These are phyloP conservation scores for Fraxinus pennsylvanica DNA, from an alignment of 257 asterid genomes.

Conservation along the genomic window DNA sequence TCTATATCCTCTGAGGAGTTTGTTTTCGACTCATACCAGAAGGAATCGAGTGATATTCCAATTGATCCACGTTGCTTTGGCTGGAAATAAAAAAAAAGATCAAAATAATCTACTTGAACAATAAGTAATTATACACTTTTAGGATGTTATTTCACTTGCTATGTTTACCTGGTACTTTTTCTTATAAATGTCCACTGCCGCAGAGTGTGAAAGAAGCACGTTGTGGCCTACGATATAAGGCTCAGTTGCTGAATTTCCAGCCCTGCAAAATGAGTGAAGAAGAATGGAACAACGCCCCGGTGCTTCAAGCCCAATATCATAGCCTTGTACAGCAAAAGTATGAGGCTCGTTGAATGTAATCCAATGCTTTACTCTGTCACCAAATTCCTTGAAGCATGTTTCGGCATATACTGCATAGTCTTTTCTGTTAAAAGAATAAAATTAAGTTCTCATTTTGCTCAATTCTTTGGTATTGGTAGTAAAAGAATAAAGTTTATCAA, in stretches of 20 bases:
- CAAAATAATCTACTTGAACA: not conserved
- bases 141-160: not conserved
- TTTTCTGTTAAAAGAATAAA: slow-evolving; percentile 37
- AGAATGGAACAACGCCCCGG: slow-evolving; percentile 76
- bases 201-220: slow-evolving; percentile 64
- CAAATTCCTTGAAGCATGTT: slow-evolving; percentile 75
- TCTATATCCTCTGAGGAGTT: slow-evolving; percentile 49
- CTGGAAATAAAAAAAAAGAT: slow-evolving; percentile 28
- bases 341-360: slow-evolving; percentile 93
- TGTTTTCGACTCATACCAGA: slow-evolving; percentile 69
- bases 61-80: slow-evolving; percentile 57
- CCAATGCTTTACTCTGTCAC: slow-evolving; percentile 91
- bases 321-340: slow-evolving; percentile 71
- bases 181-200: slow-evolving; percentile 56
- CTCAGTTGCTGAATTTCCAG: slow-evolving; percentile 80
- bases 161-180: slow-evolving; percentile 59
- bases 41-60: slow-evolving; percentile 67
- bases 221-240: slow-evolving; percentile 78
- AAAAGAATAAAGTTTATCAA: not conserved
- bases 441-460: not conserved
- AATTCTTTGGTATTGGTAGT: not conserved
- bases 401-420: slow-evolving; percentile 76
- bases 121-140: not conserved
- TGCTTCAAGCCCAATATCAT: slow-evolving; percentile 71
- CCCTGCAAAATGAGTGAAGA: slow-evolving; percentile 53